Base-by-base conservation (phyloP, 164 flowering plant genomes). In the Dillenia suffruticosa region DNA sequence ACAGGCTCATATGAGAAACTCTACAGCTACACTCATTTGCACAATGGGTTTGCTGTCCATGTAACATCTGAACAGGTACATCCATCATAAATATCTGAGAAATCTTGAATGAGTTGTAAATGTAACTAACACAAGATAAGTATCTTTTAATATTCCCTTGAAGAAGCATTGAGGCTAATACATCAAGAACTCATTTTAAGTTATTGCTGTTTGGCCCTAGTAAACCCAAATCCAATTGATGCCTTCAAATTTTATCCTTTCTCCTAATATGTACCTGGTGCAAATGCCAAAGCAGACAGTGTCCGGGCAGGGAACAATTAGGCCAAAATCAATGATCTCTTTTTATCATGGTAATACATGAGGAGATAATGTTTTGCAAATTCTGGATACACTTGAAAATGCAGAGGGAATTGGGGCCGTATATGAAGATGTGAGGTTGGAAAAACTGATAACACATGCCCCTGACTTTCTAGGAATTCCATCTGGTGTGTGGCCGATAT, bases 391-490 rank as follows among this genome's bases (percentile, higher is more conserved):
- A 44, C 78, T 84, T 47, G 65, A 60, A 61, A 61, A 57, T 55
- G 76, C 76, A 51, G 56, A 60, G 14, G 77, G 74, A 60, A 81
- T 81, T 19, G 69, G 80, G 67, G 57, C 56, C 9, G 56, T 84
- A 45, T 70, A 81, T 44, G 81, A 79, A 61, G 88, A 84, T 65
- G 49, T 66, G 19, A 81, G 80, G 64, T 68, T 84, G 76, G 57
- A 63, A 71, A 81, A 79, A 63, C 17, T 79, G 40, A 84, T 85
- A 14, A 81, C 85, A 14, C 77, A 81, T 49, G 79, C 83, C 32
- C 88, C 88, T 19, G 77, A 79, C 1, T 74, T 70, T 62, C 72
- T 84, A 15, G 81, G 78, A 16, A 68, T 84, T 58, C 79, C 82
- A 12, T 11, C 44, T 16, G 76, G 74, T 50, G 81, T 79, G 40